These are phyloP conservation scores for Carex myosuroides DNA, from an alignment of 176 grass and related monocot genomes.

Conservation along the genomic window DNA sequence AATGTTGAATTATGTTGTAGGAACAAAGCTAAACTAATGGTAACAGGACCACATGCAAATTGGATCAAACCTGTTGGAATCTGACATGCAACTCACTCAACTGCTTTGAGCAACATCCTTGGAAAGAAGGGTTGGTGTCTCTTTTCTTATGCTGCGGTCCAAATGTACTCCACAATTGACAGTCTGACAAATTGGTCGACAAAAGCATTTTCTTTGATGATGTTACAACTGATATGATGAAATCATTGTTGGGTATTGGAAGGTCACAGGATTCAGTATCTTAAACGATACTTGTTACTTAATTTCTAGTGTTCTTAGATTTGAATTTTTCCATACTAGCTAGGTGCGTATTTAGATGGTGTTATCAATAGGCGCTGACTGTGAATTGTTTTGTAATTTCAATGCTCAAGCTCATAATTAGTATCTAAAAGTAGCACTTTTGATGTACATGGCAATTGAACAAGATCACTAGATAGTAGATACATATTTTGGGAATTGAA, in stretches of 20 bases:
- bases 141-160: constrained; percentile 1
- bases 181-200: not conserved
- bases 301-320: not conserved
- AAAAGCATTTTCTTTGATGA: not conserved
- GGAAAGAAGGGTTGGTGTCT: not conserved
- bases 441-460: not conserved
- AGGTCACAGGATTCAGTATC: not conserved
- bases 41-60: constrained; percentile 16
- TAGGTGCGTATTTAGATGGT: not conserved
- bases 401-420: not conserved
- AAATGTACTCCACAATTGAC: not conserved
- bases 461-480: not conserved
- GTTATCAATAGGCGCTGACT: not conserved
- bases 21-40: not conserved
- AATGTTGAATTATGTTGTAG: not conserved
- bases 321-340: not conserved
- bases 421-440: not conserved
- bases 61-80: constrained; percentile 9
- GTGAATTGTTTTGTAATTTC: not conserved
- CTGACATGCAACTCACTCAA: not conserved
- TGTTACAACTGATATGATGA: not conserved
- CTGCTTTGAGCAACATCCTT: not conserved
- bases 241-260: not conserved
- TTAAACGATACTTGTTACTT: no score
- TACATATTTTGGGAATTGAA: not conserved